Base-by-base conservation (phyloP, 139 green algal genomes). In the Coelastrella sp. region DNA sequence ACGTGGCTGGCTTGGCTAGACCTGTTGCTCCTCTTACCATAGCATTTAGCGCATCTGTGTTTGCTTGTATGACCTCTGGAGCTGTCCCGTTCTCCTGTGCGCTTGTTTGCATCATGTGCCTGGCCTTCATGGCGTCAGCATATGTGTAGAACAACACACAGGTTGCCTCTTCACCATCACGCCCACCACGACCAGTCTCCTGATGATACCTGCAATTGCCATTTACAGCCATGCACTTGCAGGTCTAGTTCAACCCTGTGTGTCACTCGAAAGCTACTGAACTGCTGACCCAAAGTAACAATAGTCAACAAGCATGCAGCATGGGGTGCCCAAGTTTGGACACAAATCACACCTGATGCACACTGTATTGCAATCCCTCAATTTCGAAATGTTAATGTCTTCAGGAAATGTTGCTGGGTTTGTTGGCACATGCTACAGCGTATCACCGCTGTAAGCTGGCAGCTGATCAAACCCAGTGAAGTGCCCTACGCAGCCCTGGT, bases 121-220 rank as follows among this genome's bases (percentile, higher is more conserved):
- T 93, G 59, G 89, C 93, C 86, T 95, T 96, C 80, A 94, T 89
- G 4, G 91, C 95, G 78, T 93, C 86, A 0, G 32, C 90, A 61
- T 95, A 96, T 58, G 74, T 92, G 93, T 97, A 98, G 87, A 96
- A 98, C 84, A 99, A 89, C 66, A 98, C 91, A 87, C 95, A 98
- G 60, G 93, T 87, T 7, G 96, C 95, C 5, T 77, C 65, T 83
- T 93, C 76, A 14, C 96, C 96, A 89, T 99, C 97, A 8, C 97
- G 92, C 14, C 97, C 97, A 2, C 95, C 97, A 11, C 97, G 90
- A 8, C 91, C 91, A 4, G 86, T 93, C 86, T 93, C 92, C 73
- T 90, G 84, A 73, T 92, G 85, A 71, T 92, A 90, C 5, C 80
- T 90, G 85, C 56, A 83, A 83, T 11, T 64, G 7, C 11, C 64